Evolutionary conservation across 2,329 filamentous ascomycete genomes (phyloP).

Genomic region (Colletotrichum sp.): DNA sequence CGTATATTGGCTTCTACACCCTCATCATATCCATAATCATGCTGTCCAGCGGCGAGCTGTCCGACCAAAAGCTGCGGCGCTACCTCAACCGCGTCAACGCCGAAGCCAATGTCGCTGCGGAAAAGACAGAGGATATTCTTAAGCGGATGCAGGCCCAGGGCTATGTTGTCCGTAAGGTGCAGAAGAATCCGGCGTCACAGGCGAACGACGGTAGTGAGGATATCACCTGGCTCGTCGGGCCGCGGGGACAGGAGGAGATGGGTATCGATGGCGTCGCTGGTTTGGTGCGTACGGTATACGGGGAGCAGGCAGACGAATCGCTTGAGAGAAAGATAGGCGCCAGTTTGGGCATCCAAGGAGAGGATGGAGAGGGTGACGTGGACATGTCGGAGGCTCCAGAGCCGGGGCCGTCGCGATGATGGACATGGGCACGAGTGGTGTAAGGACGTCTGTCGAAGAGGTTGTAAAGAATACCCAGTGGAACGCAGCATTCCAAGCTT

Average conservation of each 20-base stretch:
- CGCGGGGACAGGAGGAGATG: conserved; percentile 85
- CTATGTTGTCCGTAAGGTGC: conserved; percentile 79
- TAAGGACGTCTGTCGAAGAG: not conserved
- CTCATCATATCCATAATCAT: conserved; percentile 79
- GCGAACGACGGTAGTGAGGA: conserved; percentile 72
- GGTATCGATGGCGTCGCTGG: conserved; percentile 77
- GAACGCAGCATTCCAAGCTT: not conserved
- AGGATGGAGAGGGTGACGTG: conserved; percentile 26
- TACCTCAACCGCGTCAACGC: conserved; percentile 79
- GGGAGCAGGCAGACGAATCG: conserved; percentile 52
- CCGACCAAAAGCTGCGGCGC: conserved; percentile 79
- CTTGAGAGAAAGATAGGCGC: conserved; percentile 64
- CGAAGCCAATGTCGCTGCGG: conserved; percentile 74
- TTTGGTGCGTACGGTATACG: conserved; percentile 69
- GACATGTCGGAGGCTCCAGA: conserved; percentile 11
- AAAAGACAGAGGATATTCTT: conserved; percentile 78
- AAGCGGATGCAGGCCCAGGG: conserved; percentile 80
- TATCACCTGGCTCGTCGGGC: conserved; percentile 83
- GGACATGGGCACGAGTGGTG: conserved; percentile 24
- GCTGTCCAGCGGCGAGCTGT: conserved; percentile 74
- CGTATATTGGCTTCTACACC: conserved; percentile 82
- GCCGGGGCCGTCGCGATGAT: conserved; percentile 19
- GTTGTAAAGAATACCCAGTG: not conserved
- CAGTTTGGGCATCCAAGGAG: conserved; percentile 60
- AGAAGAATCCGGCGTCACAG: conserved; percentile 55